A percentile compares a stretch with the other conserved stretches of the same genome.
phyloP scores from a whole-genome alignment of 2,329 filamentous ascomycete species.

The Aspergillus chevalieri region DNA sequence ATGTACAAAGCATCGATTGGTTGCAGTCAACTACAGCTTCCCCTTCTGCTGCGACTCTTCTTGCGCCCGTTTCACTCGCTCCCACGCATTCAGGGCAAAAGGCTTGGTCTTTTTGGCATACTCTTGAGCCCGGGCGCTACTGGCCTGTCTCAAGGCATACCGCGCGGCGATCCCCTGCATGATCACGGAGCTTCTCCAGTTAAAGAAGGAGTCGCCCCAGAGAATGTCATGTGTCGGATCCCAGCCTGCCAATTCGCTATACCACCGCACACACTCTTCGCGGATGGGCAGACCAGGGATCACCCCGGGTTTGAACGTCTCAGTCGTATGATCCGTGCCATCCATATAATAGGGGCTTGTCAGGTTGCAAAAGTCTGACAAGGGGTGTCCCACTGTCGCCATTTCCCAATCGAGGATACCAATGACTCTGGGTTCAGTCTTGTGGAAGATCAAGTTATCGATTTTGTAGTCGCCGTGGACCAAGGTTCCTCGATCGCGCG shows the following conservation, averaged over 20 bases:
- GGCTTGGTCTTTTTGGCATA: conserved; percentile 65
- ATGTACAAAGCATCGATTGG: too few relatives aligned
- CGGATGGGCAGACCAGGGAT: conserved; percentile 62
- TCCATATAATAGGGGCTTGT: conserved; percentile 36
- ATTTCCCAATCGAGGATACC: conserved; percentile 98
- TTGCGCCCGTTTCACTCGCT: conserved; percentile 54
- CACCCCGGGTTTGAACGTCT: conserved; percentile 54
- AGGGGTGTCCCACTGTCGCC: conserved; percentile 92
- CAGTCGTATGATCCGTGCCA: conserved; percentile 29
- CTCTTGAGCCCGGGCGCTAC: conserved; percentile 70
- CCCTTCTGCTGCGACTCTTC: conserved; percentile 27
- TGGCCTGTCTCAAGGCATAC: conserved; percentile 78
- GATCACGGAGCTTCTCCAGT: conserved; percentile 55
- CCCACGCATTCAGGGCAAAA: conserved; percentile 74
- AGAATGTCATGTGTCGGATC: conserved; percentile 54
- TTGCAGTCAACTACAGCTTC: conserved; percentile 35
- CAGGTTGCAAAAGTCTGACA: conserved; percentile 85
- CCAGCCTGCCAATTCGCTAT: conserved; percentile 63
- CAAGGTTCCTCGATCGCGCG: conserved; percentile 68
- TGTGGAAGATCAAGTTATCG: conserved; percentile 83
- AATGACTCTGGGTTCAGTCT: conserved; percentile 79
- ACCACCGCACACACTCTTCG: conserved; percentile 59
- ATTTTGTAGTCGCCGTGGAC: conserved; percentile 98
- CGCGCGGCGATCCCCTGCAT: conserved; percentile 90
- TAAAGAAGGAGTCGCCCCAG: conserved; percentile 60